Evolutionary conservation across 108 stramenopile species (phyloP).

Genomic region (Fragilariopsis cylindrus): DNA sequence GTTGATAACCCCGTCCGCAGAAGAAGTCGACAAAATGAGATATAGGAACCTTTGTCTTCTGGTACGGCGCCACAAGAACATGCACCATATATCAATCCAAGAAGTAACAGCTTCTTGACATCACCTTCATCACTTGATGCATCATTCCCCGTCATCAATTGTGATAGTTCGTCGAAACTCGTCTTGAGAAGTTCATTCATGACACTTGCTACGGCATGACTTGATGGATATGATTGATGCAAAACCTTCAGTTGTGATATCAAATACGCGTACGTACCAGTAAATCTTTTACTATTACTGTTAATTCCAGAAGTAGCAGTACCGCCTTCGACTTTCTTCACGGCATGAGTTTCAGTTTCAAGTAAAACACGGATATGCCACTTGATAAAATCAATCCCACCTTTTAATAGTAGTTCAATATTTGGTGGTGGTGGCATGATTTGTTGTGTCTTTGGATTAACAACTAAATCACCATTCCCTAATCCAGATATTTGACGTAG

Average conservation of each 20-base stretch:
- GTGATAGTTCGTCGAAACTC: constrained; percentile 7
- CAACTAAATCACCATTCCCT: constrained; percentile 82
- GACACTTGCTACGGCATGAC: constrained; percentile 42
- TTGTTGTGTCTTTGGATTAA: constrained; percentile 46
- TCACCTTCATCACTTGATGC: constrained; percentile 16
- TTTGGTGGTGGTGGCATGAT: constrained; percentile 76
- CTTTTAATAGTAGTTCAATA: constrained; percentile 67
- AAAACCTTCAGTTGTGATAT: constrained; percentile 55
- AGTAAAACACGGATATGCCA: constrained; percentile 41
- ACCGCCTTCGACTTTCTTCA: neutral
- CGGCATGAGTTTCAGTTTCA: constrained; percentile 17
- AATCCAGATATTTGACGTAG: constrained; percentile 62
- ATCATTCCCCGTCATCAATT: constrained; percentile 1
- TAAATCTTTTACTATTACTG: constrained; percentile 29
- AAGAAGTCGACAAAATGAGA: constrained; percentile 30
- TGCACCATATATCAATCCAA: constrained; percentile 53
- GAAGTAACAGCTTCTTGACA: constrained; percentile 11
- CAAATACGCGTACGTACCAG: constrained; percentile 43
- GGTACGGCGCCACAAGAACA: constrained; percentile 65
- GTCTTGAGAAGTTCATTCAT: constrained; percentile 46
- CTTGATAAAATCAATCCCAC: constrained; percentile 61
- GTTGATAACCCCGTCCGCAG: constrained; percentile 5
- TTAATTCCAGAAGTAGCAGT: constrained; percentile 21
- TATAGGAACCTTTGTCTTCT: constrained; percentile 13
- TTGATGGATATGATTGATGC: constrained; percentile 64